Evolutionary conservation across 768 basidiomycete species (phyloP), one percentile per base, ranked within the genome.

Genomic region (Phlebiopsis flavidoalba): DNA sequence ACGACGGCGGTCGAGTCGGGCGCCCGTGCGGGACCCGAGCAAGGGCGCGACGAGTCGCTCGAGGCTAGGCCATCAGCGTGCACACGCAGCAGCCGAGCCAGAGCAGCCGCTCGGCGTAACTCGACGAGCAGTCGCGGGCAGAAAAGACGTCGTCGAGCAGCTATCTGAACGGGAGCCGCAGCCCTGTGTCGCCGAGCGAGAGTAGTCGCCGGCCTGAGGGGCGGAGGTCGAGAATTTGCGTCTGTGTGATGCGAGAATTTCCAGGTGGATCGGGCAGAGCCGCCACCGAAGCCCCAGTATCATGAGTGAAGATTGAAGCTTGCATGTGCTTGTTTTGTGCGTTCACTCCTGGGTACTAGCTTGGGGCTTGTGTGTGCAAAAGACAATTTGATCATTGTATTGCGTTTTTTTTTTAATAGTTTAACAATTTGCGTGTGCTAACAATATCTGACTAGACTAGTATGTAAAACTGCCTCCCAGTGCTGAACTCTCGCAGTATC

Each of bases 261-360:
- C 19, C 67, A 64, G n/a, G 53, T 48, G 12, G 69, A 70, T 26
- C 31, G 69, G 43, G 8, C 62, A 19, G 67, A 66, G 50, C 64
- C 69, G 17, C 70, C 69, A 4, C 71, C 71, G 2, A 63, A 53
- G n/a, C n/a, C n/a, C n/a, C n/a, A n/a, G 11, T 72, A 72, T 57
- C 60, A 60, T 22, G 31, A 24, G 50, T n/a, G 49, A 12, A 3
- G 33, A 59, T 14, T 7, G 26, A 31, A 31, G 26, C 3, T 31
- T 31, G 26, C 2, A 6, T 31, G 26, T 31, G 2, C 6, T 31
- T 31, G 26, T 31, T 31, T 31, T 31, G 26, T 31, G 26, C 26
- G 26, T 31, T 31, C n/a, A n/a, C n/a, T n/a, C n/a, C n/a, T n/a
- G n/a, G n/a, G n/a, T n/a, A n/a, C n/a, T n/a, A n/a, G 6, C 6